Percentiles rank a stretch among this genome's conserved stretches.
These are phyloP conservation scores for Tylopilus sp. DNA, from an alignment of 768 basidiomycete genomes.

Conservation along the genomic window DNA sequence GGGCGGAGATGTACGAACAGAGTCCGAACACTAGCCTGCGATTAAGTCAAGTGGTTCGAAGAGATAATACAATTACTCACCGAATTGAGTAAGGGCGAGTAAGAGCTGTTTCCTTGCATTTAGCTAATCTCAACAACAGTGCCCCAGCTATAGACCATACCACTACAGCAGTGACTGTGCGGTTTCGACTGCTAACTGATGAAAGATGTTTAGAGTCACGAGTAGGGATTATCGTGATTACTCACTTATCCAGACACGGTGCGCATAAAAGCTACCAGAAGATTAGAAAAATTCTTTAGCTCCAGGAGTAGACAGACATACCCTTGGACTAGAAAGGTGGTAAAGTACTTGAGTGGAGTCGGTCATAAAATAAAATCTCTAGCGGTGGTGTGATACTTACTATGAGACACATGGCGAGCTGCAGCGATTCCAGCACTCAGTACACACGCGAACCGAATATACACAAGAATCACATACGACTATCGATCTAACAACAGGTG, in stretches of 20 bases:
- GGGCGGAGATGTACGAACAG: conserved; percentile 7
- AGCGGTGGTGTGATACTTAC: conserved; percentile 3
- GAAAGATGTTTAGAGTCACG: neutral
- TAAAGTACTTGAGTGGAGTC: conserved; percentile 10
- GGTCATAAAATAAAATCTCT: neutral
- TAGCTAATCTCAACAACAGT: neutral
- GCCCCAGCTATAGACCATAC: conserved; percentile 4
- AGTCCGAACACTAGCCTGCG: conserved; percentile 12
- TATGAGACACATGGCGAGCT: neutral
- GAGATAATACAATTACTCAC: conserved; percentile 1
- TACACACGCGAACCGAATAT: neutral
- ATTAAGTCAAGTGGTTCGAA: neutral
- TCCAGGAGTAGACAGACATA: neutral
- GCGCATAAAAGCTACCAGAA: conserved; percentile 20
- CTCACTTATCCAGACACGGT: conserved; percentile 29
- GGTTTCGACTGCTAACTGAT: conserved; percentile 20
- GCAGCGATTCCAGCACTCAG: neutral
- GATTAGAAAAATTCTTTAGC: neutral
- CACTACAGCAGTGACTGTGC: conserved; percentile 9
- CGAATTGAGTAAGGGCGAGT: conserved; percentile 8
- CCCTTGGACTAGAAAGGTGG: conserved; percentile 23
- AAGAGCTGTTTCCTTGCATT: conserved; percentile 8
- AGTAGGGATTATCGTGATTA: neutral
- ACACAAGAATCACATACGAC: conserved; percentile 1
- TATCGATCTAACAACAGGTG: neutral